Evolutionary conservation across 2,329 filamentous ascomycete species (phyloP), one percentile per base, ranked within the genome.

Genomic region (Ascochyta fabae): DNA sequence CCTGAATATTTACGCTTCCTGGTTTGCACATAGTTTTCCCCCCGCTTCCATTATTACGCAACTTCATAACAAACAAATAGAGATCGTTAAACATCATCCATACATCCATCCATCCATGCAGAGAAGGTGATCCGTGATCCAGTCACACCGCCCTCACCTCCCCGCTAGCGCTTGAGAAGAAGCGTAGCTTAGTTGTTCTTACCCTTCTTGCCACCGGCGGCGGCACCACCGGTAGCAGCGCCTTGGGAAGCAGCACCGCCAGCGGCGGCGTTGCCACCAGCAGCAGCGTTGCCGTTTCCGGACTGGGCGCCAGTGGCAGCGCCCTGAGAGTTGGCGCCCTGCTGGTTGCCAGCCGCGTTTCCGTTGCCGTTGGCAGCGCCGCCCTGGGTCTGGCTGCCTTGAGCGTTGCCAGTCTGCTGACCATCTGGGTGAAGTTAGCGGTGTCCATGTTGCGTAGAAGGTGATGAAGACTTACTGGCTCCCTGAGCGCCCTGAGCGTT

Each of bases 121-220:
- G 22, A 39, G 19, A 27, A 34, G 23, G 50, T 50, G 46, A 58
- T 58, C 46, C 55, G 50, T 58, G 55, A 50, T n/a, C 55, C 46
- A 48, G 56, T 51, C 54, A 57, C 54, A 57, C 22, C 44, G 54
- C 55, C 31, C 33, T 53, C 55, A 53, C 46, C 51, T 40, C 42
- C 43, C 41, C 24, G 34, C 45, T 31, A 45, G 35, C 29, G 33
- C 46, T 33, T 34, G 12, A 22, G 13, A 8, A 42, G 34, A 45
- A 15, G 36, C 29, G 41, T 41, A 57, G 36, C 29, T 45, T 41
- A 57, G 53, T 56, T 56, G 47, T 46, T 43, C 12, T 38, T 31
- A 8, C 26, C 48, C 23, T 29, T 27, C 34, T 54, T 53, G 50
- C 43, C 41, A 31, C 40, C 48, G 3, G 39, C 29, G 33, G 52